Conservation (phyloP, 1,284 basidiomycete genomes). For the Porogramme epimiltina region DNA sequence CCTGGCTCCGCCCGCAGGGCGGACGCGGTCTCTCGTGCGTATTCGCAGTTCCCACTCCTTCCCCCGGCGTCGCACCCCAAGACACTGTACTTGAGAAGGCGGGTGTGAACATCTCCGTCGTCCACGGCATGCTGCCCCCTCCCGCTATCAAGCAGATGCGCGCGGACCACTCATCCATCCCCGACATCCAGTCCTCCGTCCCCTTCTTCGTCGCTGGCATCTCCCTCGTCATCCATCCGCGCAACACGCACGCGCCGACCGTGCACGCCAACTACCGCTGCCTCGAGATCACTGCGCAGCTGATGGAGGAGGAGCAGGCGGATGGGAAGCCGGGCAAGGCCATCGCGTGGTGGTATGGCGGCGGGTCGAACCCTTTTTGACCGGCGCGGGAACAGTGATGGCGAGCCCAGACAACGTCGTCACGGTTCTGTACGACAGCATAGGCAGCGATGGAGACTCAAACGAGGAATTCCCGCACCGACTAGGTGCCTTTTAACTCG, state of each 20-base stretch:
- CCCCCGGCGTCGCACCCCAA: conserved; percentile 30
- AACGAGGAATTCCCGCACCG: conserved; percentile 71
- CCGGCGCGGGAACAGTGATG: conserved; percentile 44
- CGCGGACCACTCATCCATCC: conserved; percentile 83
- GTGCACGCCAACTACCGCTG: conserved; percentile 98
- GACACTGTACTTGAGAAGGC: conserved; percentile 88
- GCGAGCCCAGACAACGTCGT: conserved; percentile 67
- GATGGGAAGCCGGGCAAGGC: conserved; percentile 44
- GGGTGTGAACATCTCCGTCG: conserved; percentile 94
- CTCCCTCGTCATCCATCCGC: conserved; percentile 91
- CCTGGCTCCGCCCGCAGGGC: conserved; percentile 84
- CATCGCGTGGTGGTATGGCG: conserved; percentile 98
- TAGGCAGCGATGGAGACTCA: conserved; percentile 69
- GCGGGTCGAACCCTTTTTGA: conserved; percentile 94
- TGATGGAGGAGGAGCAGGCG: conserved; percentile 32
- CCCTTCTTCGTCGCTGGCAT: conserved; percentile 96
- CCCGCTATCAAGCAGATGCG: conserved; percentile 93
- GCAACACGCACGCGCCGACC: conserved; percentile 91
- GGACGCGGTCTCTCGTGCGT: conserved; percentile 91
- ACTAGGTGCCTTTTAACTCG: conserved; percentile 71
- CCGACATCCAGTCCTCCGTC: conserved; percentile 64
- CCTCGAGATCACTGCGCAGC: conserved; percentile 83
- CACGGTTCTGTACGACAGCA: conserved; percentile 80
- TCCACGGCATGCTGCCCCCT: conserved; percentile 88
- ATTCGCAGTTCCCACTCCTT: conserved; percentile 63